Evolutionary conservation across 768 basidiomycete species (phyloP).

Genomic region (Rhizopogon salebrosus): DNA sequence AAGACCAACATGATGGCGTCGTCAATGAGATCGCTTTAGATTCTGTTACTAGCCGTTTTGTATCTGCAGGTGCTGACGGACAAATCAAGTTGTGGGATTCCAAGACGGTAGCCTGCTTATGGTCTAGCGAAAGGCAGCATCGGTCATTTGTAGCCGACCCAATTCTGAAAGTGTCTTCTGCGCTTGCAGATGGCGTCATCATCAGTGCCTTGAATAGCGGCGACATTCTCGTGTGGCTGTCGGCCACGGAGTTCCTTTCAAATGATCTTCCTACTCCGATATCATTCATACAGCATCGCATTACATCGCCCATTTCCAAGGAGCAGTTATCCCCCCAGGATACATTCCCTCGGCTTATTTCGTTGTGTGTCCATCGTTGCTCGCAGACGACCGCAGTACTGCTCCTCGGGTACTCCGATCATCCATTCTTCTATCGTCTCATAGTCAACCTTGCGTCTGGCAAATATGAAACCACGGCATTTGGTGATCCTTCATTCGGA

Average conservation of each 20-base stretch:
- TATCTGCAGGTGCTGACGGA: conserved; percentile 60
- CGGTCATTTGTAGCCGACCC: conserved; percentile 39
- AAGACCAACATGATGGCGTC: conserved; percentile 58
- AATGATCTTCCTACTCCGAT: conserved; percentile 12
- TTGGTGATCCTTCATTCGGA: conserved; percentile 50
- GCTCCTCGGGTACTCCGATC: conserved; percentile 47
- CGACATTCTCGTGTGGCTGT: conserved; percentile 46
- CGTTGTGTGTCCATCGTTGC: conserved; percentile 9
- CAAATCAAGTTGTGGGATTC: conserved; percentile 71
- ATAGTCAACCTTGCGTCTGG: conserved; percentile 27
- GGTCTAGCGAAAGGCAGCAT: conserved; percentile 47
- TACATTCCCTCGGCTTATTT: neutral
- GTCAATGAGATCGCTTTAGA: conserved; percentile 57
- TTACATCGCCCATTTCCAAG: conserved; percentile 30
- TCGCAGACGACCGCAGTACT: conserved; percentile 24
- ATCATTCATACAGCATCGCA: conserved; percentile 23
- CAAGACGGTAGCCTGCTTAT: conserved; percentile 48
- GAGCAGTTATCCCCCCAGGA: conserved; percentile 4
- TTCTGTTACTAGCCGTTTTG: conserved; percentile 27
- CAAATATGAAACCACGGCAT: conserved; percentile 32
- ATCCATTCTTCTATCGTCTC: conserved; percentile 49
- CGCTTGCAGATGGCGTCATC: conserved; percentile 38
- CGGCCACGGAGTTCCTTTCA: neutral
- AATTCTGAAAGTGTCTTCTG: conserved; percentile 44
- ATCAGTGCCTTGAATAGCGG: conserved; percentile 54